phyloP scores from a whole-genome alignment of 1,284 basidiomycete genomes.

The Trametes sp. region DNA sequence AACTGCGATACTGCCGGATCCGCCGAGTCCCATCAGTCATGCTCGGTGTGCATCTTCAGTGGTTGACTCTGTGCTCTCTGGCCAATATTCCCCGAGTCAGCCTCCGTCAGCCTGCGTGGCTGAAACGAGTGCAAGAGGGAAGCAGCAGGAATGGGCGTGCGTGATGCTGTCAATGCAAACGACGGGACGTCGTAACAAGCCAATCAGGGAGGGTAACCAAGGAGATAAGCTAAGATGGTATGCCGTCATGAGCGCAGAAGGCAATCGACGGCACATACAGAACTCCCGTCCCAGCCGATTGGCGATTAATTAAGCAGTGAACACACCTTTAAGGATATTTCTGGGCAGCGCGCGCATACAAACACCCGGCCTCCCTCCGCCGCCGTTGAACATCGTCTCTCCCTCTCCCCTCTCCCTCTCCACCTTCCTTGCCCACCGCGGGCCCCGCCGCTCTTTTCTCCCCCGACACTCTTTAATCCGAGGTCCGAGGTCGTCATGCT shows the following conservation, averaged over 20 bases:
- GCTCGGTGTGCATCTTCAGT: neutral
- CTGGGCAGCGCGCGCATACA: neutral
- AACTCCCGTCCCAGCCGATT: slow-evolving; percentile 3
- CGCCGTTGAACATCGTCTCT: slow-evolving; percentile 8
- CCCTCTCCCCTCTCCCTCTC: slow-evolving; percentile 15
- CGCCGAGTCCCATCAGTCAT: neutral
- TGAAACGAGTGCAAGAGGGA: neutral
- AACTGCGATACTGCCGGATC: neutral
- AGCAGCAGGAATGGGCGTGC: neutral
- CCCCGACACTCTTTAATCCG: slow-evolving; percentile 27
- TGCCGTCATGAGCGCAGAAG: slow-evolving; percentile 8
- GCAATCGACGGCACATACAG: neutral
- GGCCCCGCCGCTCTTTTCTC: slow-evolving; percentile 37
- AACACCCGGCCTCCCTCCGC: slow-evolving; percentile 15
- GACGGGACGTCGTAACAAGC: too few relatives aligned
- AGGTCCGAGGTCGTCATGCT: slow-evolving; percentile 31
- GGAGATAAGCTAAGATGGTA: neutral
- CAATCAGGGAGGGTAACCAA: neutral
- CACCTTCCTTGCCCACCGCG: slow-evolving; percentile 27
- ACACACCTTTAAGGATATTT: neutral
- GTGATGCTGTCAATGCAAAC: neutral
- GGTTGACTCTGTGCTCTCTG: neutral
- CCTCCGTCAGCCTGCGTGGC: neutral
- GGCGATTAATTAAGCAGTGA: slow-evolving; percentile 10
- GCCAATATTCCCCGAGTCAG: neutral